Base-by-base conservation (phyloP, 805 yeast species). In the Candida nitratophila region DNA sequence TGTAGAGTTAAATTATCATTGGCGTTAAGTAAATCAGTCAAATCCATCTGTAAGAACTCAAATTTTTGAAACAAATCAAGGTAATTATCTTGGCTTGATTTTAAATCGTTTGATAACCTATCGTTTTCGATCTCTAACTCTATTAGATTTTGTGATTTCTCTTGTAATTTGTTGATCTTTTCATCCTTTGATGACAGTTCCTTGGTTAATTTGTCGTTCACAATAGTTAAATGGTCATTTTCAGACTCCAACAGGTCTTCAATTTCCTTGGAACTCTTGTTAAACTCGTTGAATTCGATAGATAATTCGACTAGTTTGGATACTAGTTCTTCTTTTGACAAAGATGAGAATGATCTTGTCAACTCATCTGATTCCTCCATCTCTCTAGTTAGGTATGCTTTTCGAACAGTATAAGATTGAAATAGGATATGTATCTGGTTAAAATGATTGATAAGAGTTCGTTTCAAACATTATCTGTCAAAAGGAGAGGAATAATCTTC, bases 161-260 rank as follows among this genome's bases (percentile, higher is more conserved):
- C 17, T 9, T 48, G 21, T 63, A 65, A 32, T 50, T 30, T 5
- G 16, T 30, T 22, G n/a, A 31, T 11, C n/a, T 40, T 43, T 12
- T 39, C 36, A 29, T 31, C 32, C 20, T 37, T 37, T 27, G 4
- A 10, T 21, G 55, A 51, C n/a, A 57, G 39, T 4, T n/a, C n/a
- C n/a, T n/a, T 48, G 44, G 6, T 46, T 47, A 30, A 61, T 46
- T 42, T 65, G 66, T 6, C 51, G 41, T 26, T 48, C 50, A n/a
- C n/a, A n/a, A n/a, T n/a, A n/a, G n/a, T n/a, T 15, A 60, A 51
- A 4, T 52, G 61, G 38, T 60, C 61, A 19, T 71, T 56, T 45
- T 71, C 76, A n/a, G 61, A 65, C 46, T 71, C 76, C 36, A 70
- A 56, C 1, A 72, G 73, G 40, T 58, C 68, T 44, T 71, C 76